Base-by-base conservation (phyloP, 257 asterid genomes). In the Fraxinus excelsior region DNA sequence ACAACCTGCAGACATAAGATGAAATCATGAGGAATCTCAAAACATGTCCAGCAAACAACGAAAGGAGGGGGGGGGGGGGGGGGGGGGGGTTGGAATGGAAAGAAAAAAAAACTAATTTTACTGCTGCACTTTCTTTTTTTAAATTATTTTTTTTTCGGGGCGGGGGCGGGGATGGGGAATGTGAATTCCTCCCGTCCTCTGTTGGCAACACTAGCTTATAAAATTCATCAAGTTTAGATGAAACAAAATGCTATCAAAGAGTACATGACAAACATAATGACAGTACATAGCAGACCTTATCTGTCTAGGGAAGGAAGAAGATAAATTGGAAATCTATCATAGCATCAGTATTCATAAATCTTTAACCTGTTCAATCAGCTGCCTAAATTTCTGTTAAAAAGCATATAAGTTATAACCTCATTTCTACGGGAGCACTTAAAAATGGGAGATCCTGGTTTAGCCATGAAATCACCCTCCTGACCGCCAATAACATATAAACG, bases 381-480 rank as follows among this genome's bases (percentile, higher is more conserved):
- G 69, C 67, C 58, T 82, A 72, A 35, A 66, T 18, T 80, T 32
- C 70, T 75, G 26, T 67, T 58, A 58, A 40, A 37, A 66, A 67
- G 16, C 68, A 29, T 32, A 49, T 34, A 40, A 73, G 62, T 51
- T 12, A 75, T 70, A 85, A 94, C 98, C 97, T 94, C 98, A 60
- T 86, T 87, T 75, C 98, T 79, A 29, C 97, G 96, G 44, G 98
- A 92, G 88, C 97, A 92, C 85, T 94, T 92, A 80, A 92, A 91
- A 77, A 92, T 89, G 62, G 98, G 98, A 46, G 97, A 89, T 82
- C 97, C 98, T 60, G 97, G 97, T 85, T 94, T 92, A 26, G 98
- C 97, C 97, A 92, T 89, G 87, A 92, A 90, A 86, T 92, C 97
- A 65, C 98, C 98, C 84, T 94, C 98, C 86, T 90, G 97, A 72